These are phyloP conservation scores for Chamaecyparis obtusa DNA, from an alignment of 75 land plant genomes.

Conservation along the genomic window DNA sequence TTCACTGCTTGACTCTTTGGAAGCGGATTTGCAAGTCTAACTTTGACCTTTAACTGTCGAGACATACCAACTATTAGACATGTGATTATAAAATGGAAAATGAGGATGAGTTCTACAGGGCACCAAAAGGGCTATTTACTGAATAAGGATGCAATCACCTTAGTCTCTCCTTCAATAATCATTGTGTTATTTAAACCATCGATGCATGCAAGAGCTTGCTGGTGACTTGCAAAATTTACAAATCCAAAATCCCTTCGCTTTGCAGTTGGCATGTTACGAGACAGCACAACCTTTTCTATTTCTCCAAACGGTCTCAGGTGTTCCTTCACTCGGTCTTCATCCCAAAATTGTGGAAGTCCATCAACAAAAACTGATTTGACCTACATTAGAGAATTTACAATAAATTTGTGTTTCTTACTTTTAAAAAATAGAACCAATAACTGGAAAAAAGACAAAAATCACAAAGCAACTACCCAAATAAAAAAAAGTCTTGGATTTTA, in stretches of 20 bases:
- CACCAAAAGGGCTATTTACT: not conserved
- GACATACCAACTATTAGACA: not conserved
- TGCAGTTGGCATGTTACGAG: slow-evolving; percentile 44
- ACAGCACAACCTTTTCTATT: slow-evolving; percentile 58
- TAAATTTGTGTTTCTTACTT: not conserved
- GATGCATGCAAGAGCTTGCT: slow-evolving; percentile 58
- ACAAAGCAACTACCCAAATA: not conserved
- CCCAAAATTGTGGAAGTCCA: slow-evolving; percentile 57
- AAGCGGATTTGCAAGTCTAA: slow-evolving; percentile 52
- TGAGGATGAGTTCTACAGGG: not conserved
- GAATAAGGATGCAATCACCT: slow-evolving; percentile 19
- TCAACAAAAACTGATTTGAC: slow-evolving; percentile 68
- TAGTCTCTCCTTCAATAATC: slow-evolving; percentile 36
- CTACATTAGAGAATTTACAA: slow-evolving; percentile 13
- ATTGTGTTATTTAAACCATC: slow-evolving; percentile 39
- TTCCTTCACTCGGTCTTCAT: slow-evolving; percentile 56
- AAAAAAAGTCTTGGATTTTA: not conserved
- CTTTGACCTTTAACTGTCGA: slow-evolving; percentile 36
- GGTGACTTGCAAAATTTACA: slow-evolving; percentile 44
- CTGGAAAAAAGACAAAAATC: not conserved
- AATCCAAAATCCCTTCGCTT: slow-evolving; percentile 71
- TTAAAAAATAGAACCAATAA: not conserved
- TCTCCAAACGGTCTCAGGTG: slow-evolving; percentile 50
- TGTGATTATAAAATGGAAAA: not conserved
- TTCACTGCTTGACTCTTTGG: slow-evolving; percentile 60